Evolutionary conservation across 2,329 filamentous ascomycete genomes (phyloP).

Genomic region (Pseudocercospora macadamiae): DNA sequence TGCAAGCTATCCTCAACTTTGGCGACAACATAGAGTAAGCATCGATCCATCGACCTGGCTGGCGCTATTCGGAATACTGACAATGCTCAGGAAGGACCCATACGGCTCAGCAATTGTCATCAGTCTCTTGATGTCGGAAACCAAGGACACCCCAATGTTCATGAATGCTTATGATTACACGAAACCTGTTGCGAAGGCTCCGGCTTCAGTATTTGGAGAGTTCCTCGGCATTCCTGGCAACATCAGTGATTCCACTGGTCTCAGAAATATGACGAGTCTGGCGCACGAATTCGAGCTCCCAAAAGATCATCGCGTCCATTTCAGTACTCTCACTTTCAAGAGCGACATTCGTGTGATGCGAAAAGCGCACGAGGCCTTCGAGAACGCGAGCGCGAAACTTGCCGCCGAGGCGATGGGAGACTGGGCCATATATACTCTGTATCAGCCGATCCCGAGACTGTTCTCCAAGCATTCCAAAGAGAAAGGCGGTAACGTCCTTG

Average conservation of each 20-base stretch:
- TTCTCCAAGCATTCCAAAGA: slow-evolving; percentile 12
- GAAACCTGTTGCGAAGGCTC: not conserved
- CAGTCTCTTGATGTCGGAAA: slow-evolving; percentile 4
- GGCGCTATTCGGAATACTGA: too few relatives aligned
- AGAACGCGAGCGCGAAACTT: slow-evolving; percentile 8
- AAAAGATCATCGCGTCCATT: slow-evolving; percentile 11
- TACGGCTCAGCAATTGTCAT: slow-evolving; percentile 15
- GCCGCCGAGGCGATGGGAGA: slow-evolving; percentile 13
- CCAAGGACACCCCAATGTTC: slow-evolving; percentile 10
- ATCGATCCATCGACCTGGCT: too few relatives aligned
- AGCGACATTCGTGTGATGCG: slow-evolving; percentile 13
- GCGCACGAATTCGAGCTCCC: slow-evolving; percentile 10
- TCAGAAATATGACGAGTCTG: slow-evolving; percentile 15
- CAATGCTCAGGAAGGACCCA: too few relatives aligned
- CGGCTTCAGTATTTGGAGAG: slow-evolving; percentile 3
- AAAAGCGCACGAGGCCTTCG: slow-evolving; percentile 17
- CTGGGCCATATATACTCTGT: slow-evolving; percentile 9
- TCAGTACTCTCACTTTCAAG: slow-evolving; percentile 17
- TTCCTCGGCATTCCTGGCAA: slow-evolving; percentile 14
- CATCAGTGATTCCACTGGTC: slow-evolving; percentile 10
- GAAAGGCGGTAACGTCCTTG: slow-evolving; percentile 37
- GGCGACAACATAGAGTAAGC: slow-evolving; percentile 9
- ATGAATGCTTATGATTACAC: slow-evolving; percentile 19
- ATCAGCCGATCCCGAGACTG: slow-evolving; percentile 13
- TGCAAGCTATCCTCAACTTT: slow-evolving; percentile 7